These are phyloP conservation scores for Parietaria judaica DNA, from an alignment of 306 rosid species.

Conservation along the genomic window DNA sequence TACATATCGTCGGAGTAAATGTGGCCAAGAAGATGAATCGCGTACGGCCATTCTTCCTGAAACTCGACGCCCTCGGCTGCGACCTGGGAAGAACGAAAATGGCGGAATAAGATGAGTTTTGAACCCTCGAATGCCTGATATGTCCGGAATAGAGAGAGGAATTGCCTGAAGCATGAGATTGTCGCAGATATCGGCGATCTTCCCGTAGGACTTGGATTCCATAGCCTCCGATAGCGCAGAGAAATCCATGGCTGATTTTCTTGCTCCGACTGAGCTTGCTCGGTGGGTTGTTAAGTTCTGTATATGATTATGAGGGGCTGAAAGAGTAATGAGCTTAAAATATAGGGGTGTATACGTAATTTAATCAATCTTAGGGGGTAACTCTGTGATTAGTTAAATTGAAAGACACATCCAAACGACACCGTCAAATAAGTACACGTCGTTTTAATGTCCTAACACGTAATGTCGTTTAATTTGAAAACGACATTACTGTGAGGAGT, in stretches of 20 bases:
- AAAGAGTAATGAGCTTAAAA: no score
- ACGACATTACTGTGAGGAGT: no score
- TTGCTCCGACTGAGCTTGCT: no score
- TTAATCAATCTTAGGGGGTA: neutral
- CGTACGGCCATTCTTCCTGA: constrained; percentile 75
- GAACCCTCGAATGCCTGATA: neutral
- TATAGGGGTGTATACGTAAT: no score
- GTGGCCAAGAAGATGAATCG: constrained; percentile 67
- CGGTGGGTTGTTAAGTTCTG: no score
- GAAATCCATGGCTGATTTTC: constrained; percentile 44
- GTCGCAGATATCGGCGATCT: constrained; percentile 60
- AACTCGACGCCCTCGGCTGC: constrained; percentile 66
- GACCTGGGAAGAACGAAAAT: constrained; percentile 34
- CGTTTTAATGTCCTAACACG: no score
- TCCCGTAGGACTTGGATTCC: constrained; percentile 51
- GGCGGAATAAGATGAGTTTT: neutral
- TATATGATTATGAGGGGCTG: no score
- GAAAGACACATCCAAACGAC: no score
- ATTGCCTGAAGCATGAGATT: constrained; percentile 58
- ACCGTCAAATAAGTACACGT: no score
- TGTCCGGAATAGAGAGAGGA: no score
- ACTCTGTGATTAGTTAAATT: neutral
- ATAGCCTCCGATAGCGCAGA: constrained; percentile 35
- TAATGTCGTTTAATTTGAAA: no score
- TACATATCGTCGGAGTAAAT: constrained; percentile 67